Percentiles rank a stretch among this genome's conserved stretches.
These are phyloP conservation scores for Cladophialophora exuberans DNA, from an alignment of 2,329 filamentous ascomycete species.

Conservation along the genomic window DNA sequence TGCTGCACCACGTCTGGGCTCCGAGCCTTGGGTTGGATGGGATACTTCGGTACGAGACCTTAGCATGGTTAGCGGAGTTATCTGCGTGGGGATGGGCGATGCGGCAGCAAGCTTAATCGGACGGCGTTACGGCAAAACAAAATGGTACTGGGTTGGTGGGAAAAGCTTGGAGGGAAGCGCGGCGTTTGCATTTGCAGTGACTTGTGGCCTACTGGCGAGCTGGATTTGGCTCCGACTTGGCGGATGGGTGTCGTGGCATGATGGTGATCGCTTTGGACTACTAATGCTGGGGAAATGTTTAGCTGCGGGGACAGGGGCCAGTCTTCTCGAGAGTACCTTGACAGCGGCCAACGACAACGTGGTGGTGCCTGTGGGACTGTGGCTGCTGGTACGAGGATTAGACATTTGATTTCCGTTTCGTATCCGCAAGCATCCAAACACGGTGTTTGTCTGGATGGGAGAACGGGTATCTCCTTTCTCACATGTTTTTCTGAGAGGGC, in stretches of 20 bases:
- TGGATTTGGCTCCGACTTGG: constrained; percentile 76
- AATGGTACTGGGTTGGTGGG: constrained; percentile 96
- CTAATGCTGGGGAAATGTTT: constrained; percentile 61
- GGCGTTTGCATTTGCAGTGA: constrained; percentile 82
- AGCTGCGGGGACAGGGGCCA: constrained; percentile 77
- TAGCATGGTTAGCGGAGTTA: constrained; percentile 87
- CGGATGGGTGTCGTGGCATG: constrained; percentile 59
- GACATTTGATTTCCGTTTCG: constrained; percentile 18
- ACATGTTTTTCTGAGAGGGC: too few relatives aligned
- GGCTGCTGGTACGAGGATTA: constrained; percentile 85
- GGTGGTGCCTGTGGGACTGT: constrained; percentile 88
- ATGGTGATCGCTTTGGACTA: constrained; percentile 14
- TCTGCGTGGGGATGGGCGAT: constrained; percentile 94
- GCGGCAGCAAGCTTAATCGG: constrained; percentile 90
- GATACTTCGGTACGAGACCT: constrained; percentile 73
- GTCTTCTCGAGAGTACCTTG: constrained; percentile 89
- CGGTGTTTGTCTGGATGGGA: too few relatives aligned
- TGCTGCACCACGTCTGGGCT: constrained; percentile 62
- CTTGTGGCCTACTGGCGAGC: constrained; percentile 69
- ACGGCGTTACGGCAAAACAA: constrained; percentile 78
- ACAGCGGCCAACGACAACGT: constrained; percentile 99
- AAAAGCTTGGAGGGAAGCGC: constrained; percentile 88
- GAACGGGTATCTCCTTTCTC: too few relatives aligned
- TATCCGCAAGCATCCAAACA: too few relatives aligned
- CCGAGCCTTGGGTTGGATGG: constrained; percentile 69